Percentiles rank a stretch among this genome's conserved stretches.
Evolutionary conservation across 352 stramenopile species (phyloP).

Genomic region (Globisporangium nodosum): DNA sequence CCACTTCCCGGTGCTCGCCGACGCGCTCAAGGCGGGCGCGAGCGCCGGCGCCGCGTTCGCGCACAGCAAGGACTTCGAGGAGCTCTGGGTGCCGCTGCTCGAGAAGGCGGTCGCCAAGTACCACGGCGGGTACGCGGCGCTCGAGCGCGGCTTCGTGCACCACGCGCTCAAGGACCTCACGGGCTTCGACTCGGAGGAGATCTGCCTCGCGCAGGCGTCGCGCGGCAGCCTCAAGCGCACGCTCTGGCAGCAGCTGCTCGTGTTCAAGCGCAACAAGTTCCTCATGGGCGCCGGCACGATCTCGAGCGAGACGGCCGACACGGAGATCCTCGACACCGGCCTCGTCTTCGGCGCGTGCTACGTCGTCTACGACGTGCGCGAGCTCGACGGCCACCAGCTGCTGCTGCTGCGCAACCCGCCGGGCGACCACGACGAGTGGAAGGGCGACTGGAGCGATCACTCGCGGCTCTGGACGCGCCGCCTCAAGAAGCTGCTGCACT

Average conservation of each 20-base stretch:
- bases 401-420: constrained; percentile 90
- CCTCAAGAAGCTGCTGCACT: constrained; percentile 73
- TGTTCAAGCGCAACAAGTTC: constrained; percentile 85
- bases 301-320: constrained; percentile 76
- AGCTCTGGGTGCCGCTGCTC: constrained; percentile 91
- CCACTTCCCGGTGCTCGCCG: constrained; percentile 78
- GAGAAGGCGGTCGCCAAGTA: constrained; percentile 93
- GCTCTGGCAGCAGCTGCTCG: constrained; percentile 88
- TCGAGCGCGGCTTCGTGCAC: constrained; percentile 89
- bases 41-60: constrained; percentile 83
- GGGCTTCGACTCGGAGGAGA: constrained; percentile 83
- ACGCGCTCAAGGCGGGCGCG: constrained; percentile 27
- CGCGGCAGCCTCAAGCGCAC: constrained; percentile 84
- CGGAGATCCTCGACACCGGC: constrained; percentile 85
- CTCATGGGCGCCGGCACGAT: constrained; percentile 88
- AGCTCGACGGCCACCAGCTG: constrained; percentile 83
- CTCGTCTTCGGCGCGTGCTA: constrained; percentile 90
- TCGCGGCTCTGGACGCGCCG: constrained; percentile 89
- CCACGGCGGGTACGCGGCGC: constrained; percentile 80
- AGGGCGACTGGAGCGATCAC: constrained; percentile 90
- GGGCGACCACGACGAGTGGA: constrained; percentile 90
- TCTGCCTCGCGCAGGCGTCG: constrained; percentile 79
- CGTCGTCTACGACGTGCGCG: constrained; percentile 87
- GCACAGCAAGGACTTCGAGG: constrained; percentile 83
- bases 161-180: constrained; percentile 87